Evolutionary conservation across 1,139 yeast species (phyloP), one percentile per base, ranked within the genome.

Genomic region (Komagataea norvegica): DNA sequence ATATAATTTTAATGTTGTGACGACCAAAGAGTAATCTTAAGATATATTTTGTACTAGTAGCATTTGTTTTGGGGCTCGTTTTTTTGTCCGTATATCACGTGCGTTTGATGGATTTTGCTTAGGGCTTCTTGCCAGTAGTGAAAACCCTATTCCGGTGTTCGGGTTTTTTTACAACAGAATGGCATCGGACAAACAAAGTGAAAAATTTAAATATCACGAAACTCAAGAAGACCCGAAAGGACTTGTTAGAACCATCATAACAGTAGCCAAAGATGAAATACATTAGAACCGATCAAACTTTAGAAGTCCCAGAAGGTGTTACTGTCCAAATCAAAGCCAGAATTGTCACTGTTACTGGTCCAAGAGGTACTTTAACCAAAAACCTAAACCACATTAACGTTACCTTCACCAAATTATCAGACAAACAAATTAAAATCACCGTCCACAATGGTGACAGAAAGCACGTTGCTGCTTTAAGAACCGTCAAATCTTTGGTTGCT

Each of bases 391-490:
- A 93, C 77, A 80, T 91, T 61, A 85, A 91, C 68, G 96, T 93
- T 61, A 81, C 96, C 55, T 91, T 91, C 81, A 51, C 62, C 57
- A 87, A 89, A 78, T 63, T 84, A 55, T 69, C 70, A 66, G 71
- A 77, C 72, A 72, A 66, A 53, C 79, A 79, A 60, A 74, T 93
- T 72, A 84, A 82, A 75, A 79, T 91, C 65, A 76, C 88, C 60
- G 96, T 93, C 55, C 94, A 86, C 84, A 87, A 89, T 69, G 98
- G 98, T 76, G 96, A 87, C 85, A 88, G 97, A 82, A 91, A 91
- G 82, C 98, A 91, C 76, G 97, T 91, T 70, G 99, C 99, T 68
- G 87, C 96, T 66, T 79, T 91, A 69, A 89, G 97, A 80, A 91
- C 98, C 52, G 97, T 91, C 71, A 88, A 88, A 77, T 86, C 97